Evolutionary conservation across 257 asterid genomes (phyloP).

Genomic region (Solanum virginianum): DNA sequence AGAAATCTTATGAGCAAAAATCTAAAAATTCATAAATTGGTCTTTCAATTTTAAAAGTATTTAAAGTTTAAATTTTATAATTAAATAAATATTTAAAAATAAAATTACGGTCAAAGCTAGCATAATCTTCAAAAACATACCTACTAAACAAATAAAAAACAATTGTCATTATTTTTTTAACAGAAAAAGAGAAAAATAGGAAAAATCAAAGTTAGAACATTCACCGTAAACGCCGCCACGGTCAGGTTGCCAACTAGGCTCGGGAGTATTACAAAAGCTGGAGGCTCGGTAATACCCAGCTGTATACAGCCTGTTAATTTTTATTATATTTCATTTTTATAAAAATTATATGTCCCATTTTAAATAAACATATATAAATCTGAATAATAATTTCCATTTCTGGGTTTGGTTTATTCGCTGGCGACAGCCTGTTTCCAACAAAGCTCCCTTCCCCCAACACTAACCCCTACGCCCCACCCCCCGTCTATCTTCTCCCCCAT

Average conservation of each 20-base stretch:
- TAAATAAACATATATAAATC: not conserved
- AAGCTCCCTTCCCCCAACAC: constrained; percentile 16
- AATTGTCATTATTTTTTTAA: not conserved
- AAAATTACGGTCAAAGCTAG: no score
- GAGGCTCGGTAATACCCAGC: constrained; percentile 19
- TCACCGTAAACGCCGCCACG: constrained; percentile 25
- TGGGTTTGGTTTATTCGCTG: constrained; percentile 51
- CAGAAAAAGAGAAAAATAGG: not conserved
- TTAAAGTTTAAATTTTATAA: no score
- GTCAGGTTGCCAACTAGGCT: constrained; percentile 18
- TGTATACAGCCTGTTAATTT: constrained; percentile 36
- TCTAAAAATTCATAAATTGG: no score
- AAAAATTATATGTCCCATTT: not conserved
- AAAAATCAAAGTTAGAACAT: constrained; percentile 5
- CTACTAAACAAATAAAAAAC: not conserved
- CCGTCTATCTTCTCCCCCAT: constrained; percentile 9
- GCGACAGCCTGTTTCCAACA: constrained; percentile 92
- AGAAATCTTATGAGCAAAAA: no score
- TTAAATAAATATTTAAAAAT: no score
- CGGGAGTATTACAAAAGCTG: constrained; percentile 2
- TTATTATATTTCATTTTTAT: not conserved
- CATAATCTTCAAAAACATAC: no score
- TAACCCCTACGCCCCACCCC: not conserved
- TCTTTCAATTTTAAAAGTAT: no score
- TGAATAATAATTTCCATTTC: not conserved